Evolutionary conservation across 2,329 filamentous ascomycete genomes (phyloP), one percentile per base, ranked within the genome.

Genomic region (Aspergillus pseudonomiae): DNA sequence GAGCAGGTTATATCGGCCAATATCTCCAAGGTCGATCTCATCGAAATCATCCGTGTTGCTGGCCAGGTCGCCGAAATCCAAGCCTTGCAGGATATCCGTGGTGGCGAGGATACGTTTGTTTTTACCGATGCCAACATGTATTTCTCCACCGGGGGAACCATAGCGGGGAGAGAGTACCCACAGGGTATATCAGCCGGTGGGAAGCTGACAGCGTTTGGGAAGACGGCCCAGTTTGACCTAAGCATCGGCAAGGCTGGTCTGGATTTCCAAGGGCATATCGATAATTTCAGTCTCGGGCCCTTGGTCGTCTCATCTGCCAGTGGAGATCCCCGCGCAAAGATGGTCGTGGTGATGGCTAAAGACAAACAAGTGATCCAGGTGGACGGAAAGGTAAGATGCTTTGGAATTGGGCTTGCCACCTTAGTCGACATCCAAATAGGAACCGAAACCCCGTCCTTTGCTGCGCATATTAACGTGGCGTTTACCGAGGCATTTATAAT

Each of bases 121-220:
- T 41, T 41, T n/a, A 41, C 39, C 19, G 30, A 55, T 36, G 52
- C 52, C 19, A 36, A 55, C 6, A 34, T 55, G 52, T 36, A 14
- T n/a, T 41, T 41, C 39, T 41, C 39, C 39, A n/a, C 16, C 0
- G 39, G 39, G 7, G 39, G 39, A 0, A 55, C 52, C 24, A 55
- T 55, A 12, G 52, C 26, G 4, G 26, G 36, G 5, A 55, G 36
- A 6, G 28, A 55, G 28, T 55, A 55, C 9, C 52, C 52, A 21
- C 52, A 36, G 14, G 52, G 52, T 36, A 55, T 55, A n/a, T 55
- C 52, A 24, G 52, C 30, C 28, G 52, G 52, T 4, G 52, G 52
- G 19, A 55, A 55, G 26, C 30, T 55, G 28, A 55, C 52, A 28
- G 52, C 52, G 36, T 55, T 55, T 24, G 52, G 52, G 11, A 55